Evolutionary conservation across 257 asterid genomes (phyloP), one percentile per base, ranked within the genome.

Genomic region (Nicotiana benthamiana): DNA sequence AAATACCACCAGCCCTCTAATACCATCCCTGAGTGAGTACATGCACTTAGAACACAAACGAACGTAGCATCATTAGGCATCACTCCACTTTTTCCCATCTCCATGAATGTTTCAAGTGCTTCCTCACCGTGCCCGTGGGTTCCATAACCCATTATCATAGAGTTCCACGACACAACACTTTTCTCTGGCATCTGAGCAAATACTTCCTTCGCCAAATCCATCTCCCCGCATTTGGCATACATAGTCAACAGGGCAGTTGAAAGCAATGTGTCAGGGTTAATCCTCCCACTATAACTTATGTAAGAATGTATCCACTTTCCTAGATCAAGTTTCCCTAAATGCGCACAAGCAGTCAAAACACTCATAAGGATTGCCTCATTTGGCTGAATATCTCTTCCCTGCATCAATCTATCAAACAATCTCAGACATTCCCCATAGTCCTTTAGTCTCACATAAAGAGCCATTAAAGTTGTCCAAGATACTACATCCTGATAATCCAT

Each of bases 1-100:
- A 87, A 87, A 75, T 40, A 83, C 87, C 84, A 85, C 89, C 90
- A 85, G 1, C 89, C 89, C 86, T 85, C 90, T 56, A 85, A 51
- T 46, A 87, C 80, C 86, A 85, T 66, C 18, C 87, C 86, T 27
- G 82, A 80, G 74, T 83, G 89, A 82, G 81, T 79, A 65, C 90
- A 87, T 7, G 90, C 81, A 78, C 89, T 83, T 75, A 85, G 57
- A 40, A 85, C 61, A 74, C 87, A 76, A 46, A 81, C 75, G 61
- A 87, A 87, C n/a, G 90, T 87, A 4, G 86, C 85, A 40, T 77
- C 86, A 83, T 85, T 85, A 79, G 90, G 90, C 81, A 30, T 75
- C 76, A 78, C 36, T 65, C 89, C 86, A 28, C 75, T 54, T 79
- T 15, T 76, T 81, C 70, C 84, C 87, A 87, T 83, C 82, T 85